A percentile compares a stretch with the other conserved stretches of the same genome.
Evolutionary conservation across 2,329 filamentous ascomycete species (phyloP).

Genomic region (Sporothrix variecibatus): DNA sequence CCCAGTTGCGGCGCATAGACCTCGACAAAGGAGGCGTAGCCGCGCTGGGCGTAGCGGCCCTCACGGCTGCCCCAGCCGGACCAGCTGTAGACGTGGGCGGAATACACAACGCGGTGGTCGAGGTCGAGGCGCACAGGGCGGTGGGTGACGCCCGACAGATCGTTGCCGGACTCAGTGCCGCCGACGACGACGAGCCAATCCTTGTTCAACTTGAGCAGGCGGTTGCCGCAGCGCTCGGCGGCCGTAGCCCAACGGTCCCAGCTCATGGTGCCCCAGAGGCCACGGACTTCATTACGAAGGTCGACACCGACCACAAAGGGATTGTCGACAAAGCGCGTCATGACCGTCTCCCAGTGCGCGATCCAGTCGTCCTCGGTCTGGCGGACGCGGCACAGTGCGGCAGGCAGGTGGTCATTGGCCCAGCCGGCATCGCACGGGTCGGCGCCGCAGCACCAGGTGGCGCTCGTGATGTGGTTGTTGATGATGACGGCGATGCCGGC

Average conservation of each 20-base stretch:
- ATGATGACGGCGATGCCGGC: slow-evolving; percentile 65
- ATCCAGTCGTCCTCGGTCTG: slow-evolving; percentile 70
- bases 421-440: slow-evolving; percentile 68
- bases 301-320: slow-evolving; percentile 66
- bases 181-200: slow-evolving; percentile 70
- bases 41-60: slow-evolving; percentile 61
- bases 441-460: slow-evolving; percentile 69
- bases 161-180: slow-evolving; percentile 67
- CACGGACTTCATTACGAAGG: slow-evolving; percentile 68
- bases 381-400: slow-evolving; percentile 58
- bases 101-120: slow-evolving; percentile 62
- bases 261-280: slow-evolving; percentile 68
- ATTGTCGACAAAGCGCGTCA: slow-evolving; percentile 60
- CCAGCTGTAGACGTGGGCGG: slow-evolving; percentile 69
- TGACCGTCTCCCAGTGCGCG: slow-evolving; percentile 65
- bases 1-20: slow-evolving; percentile 67
- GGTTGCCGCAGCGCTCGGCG: slow-evolving; percentile 64
- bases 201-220: slow-evolving; percentile 58
- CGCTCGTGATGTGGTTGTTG: slow-evolving; percentile 71
- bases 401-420: slow-evolving; percentile 63
- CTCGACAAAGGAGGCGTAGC: slow-evolving; percentile 62
- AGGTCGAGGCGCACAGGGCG: slow-evolving; percentile 61
- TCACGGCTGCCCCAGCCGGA: slow-evolving; percentile 66
- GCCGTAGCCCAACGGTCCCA: slow-evolving; percentile 66
- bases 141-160: slow-evolving; percentile 56